Conservation (phyloP, 140 eudicot species). For the Anethum foeniculum region DNA sequence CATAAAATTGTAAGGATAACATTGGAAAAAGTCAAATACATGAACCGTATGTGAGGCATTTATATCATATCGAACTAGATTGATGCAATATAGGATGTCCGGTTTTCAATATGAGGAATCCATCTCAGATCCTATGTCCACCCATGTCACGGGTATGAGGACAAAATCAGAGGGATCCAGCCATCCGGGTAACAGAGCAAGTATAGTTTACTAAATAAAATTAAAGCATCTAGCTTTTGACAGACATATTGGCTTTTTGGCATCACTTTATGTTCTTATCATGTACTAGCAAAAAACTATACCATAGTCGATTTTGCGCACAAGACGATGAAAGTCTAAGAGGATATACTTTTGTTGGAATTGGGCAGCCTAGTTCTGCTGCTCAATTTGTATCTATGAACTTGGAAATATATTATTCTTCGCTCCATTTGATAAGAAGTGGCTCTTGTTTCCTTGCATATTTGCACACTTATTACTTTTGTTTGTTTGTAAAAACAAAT, state of each 20-base stretch:
- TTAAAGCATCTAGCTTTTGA: neutral
- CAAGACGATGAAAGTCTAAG: neutral
- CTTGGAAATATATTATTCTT: neutral
- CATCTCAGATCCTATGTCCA: too few relatives aligned
- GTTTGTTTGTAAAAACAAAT: neutral
- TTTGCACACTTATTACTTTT: neutral
- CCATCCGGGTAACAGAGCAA: too few relatives aligned
- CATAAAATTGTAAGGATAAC: too few relatives aligned
- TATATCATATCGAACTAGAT: too few relatives aligned
- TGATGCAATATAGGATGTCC: too few relatives aligned
- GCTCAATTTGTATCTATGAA: neutral
- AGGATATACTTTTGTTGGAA: neutral
- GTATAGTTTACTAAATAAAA: neutral
- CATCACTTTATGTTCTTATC: neutral
- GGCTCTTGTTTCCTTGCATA: neutral
- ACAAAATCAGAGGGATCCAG: too few relatives aligned
- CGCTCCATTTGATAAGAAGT: neutral
- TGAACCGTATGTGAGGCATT: too few relatives aligned
- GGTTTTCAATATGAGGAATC: too few relatives aligned
- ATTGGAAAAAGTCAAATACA: too few relatives aligned
- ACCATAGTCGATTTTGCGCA: neutral
- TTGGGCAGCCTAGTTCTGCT: neutral
- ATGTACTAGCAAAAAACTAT: neutral
- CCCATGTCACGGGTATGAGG: too few relatives aligned
- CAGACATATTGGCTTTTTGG: neutral